Evolutionary conservation across 2,329 filamentous ascomycete species (phyloP), one percentile per base, ranked within the genome.

Genomic region (Leptographium radiaticola): DNA sequence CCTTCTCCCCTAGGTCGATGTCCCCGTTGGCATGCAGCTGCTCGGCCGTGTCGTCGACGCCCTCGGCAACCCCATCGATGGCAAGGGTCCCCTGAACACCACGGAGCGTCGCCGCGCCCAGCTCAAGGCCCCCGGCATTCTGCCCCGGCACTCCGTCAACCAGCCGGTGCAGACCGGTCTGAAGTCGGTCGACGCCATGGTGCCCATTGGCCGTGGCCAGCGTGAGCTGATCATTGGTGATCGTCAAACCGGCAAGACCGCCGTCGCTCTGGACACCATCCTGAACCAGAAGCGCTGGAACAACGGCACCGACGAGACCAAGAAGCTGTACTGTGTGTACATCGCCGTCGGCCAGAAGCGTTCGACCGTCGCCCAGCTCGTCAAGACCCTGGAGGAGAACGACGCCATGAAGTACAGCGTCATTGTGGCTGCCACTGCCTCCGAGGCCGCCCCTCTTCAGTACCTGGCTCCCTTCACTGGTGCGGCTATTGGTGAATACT

Each of bases 181-280:
- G 67, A 98, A 98, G 83, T 95, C 89, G 66, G 81, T 98, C 78
- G 93, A 98, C 72, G 90, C 93, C 76, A 97, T 98, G 93, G 93
- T 98, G 66, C 93, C 93, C 67, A 96, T 98, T 67, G 93, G 93
- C 72, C 93, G 93, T 91, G 93, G 93, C 70, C 93, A 98, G 83
- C 93, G 93, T 91, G 93, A 98, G 81, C 79, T 98, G 83, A 97
- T 98, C 75, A 98, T 98, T 75, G 93, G 93, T 80, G 93, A 98
- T 73, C 93, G 93, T 89, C 93, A 98, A 79, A 98, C 93, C 67
- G 93, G 93, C 75, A 98, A 98, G 87, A 98, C 93, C 70, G 93
- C 93, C 67, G 91, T 98, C 71, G 91, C 86, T 68, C 88, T 98
- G 59, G 93, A 98, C 72, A 84, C 91, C 73, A 97, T 98, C 65